Percentiles rank a stretch among this genome's conserved stretches.
Evolutionary conservation across 225 moss, liverwort and hornwort genomes (phyloP).

Genomic region (Asterella californica): DNA sequence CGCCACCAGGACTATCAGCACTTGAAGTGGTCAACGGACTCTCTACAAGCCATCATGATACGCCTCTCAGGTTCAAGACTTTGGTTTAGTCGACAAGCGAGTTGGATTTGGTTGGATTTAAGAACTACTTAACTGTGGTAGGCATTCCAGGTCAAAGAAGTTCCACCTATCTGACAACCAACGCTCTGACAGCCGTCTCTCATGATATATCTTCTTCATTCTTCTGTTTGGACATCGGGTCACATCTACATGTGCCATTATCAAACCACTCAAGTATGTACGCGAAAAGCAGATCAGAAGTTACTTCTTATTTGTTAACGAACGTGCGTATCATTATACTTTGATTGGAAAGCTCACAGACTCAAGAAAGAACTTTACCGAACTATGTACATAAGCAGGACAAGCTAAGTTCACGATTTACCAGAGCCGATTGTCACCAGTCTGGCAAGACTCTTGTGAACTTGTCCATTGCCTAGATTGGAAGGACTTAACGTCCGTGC

Average conservation of each 20-base stretch:
- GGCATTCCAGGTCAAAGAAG: background rate
- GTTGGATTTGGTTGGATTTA: background rate
- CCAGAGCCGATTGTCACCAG: conserved; percentile 18
- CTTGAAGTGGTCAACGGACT: conserved; percentile 7
- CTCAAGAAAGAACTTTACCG: background rate
- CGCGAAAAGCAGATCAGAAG: too few relatives aligned
- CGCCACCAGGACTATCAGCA: background rate
- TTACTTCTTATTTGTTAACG: too few relatives aligned
- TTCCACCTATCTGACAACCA: background rate
- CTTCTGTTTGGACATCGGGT: background rate
- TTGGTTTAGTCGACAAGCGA: too few relatives aligned
- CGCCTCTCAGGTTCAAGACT: background rate
- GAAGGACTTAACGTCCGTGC: conserved; percentile 12
- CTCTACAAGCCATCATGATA: conserved; percentile 3
- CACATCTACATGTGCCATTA: background rate
- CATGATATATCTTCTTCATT: too few relatives aligned
- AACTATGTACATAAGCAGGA: background rate
- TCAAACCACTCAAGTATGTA: too few relatives aligned
- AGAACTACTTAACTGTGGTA: background rate
- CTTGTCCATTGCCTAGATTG: conserved; percentile 13
- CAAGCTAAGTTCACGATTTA: background rate
- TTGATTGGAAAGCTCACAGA: background rate
- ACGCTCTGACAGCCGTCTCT: too few relatives aligned
- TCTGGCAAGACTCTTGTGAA: conserved; percentile 19
- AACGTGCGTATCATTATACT: background rate